Percentiles rank a stretch among this genome's conserved stretches.
Evolutionary conservation across 1,139 yeast genomes (phyloP).

Genomic region (Lodderomyces pseudojiufengensis): DNA sequence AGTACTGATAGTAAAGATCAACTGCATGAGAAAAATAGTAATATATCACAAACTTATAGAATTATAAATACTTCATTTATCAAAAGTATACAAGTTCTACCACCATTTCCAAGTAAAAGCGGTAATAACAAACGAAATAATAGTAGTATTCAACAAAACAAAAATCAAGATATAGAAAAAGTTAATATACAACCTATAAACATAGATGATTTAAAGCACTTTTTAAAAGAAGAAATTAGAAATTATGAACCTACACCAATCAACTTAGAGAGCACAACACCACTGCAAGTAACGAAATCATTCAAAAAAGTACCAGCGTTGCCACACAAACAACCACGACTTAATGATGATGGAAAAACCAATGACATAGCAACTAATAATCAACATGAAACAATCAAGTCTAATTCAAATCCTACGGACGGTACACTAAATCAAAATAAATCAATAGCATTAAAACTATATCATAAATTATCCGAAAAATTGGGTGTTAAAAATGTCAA

Average conservation of each 20-base stretch:
- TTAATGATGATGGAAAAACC: too few species aligned
- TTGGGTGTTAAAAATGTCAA: constrained; percentile 25
- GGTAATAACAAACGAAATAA: constrained; percentile 5
- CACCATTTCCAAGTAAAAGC: constrained; percentile 22
- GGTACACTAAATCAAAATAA: too few species aligned
- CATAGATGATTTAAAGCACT: constrained; percentile 18
- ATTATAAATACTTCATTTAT: constrained; percentile 59
- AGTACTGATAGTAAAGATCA: constrained; percentile 20
- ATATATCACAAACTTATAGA: constrained; percentile 34
- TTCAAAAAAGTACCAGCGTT: not conserved
- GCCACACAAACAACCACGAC: not conserved
- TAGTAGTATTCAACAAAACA: too few species aligned
- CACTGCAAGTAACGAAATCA: constrained; percentile 1
- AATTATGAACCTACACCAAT: constrained; percentile 11
- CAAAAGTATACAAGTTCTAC: constrained; percentile 45
- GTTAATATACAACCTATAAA: constrained; percentile 11
- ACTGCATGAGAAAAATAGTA: constrained; percentile 10
- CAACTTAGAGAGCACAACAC: not conserved
- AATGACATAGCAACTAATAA: too few species aligned
- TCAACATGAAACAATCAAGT: not conserved
- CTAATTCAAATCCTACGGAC: not conserved
- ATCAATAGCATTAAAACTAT: constrained; percentile 10
- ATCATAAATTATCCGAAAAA: constrained; percentile 18
- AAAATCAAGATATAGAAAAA: constrained; percentile 1
- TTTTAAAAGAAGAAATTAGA: constrained; percentile 15